A percentile compares a stretch with the other conserved stretches of the same genome.
Conservation (phyloP, 83 land plant species). For the Picea abies region DNA sequence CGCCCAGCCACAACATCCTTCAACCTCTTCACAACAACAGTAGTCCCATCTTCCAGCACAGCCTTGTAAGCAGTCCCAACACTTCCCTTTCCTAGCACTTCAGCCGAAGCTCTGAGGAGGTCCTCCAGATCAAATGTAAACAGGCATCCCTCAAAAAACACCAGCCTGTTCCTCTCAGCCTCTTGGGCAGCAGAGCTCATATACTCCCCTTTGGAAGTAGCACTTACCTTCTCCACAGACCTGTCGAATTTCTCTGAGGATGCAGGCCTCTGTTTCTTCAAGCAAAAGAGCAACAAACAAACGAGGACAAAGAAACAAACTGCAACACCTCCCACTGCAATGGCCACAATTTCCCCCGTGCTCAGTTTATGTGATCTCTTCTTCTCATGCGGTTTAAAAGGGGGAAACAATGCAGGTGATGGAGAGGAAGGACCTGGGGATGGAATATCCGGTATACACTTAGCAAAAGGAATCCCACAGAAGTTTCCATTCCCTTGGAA, state of each 20-base stretch:
- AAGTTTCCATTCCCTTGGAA: conserved; percentile 47
- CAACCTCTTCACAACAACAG: conserved; percentile 72
- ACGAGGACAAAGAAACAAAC: conserved; percentile 20
- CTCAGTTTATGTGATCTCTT: conserved; percentile 30
- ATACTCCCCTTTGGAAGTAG: conserved; percentile 10
- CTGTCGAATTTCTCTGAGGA: background rate
- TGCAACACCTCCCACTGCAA: conserved; percentile 38
- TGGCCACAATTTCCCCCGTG: conserved; percentile 33
- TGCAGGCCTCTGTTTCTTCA: conserved; percentile 21
- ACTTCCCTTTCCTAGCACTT: conserved; percentile 74
- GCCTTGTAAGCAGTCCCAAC: conserved; percentile 72
- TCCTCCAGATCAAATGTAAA: conserved; percentile 82
- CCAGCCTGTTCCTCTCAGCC: conserved; percentile 50
- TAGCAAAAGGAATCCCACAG: conserved; percentile 28
- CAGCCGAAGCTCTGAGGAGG: conserved; percentile 74
- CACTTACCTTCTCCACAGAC: background rate
- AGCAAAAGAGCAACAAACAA: conserved; percentile 20
- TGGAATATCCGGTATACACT: conserved; percentile 25
- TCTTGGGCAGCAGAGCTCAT: conserved; percentile 10
- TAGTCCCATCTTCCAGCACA: conserved; percentile 60
- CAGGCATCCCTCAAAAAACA: conserved; percentile 67
- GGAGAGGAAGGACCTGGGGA: conserved; percentile 21
- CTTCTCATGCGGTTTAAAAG: background rate
- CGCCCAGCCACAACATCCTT: conserved; percentile 60
- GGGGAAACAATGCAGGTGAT: background rate